Evolutionary conservation across 225 moss, liverwort and hornwort species (phyloP).

Genomic region (Anthoceros angustus): DNA sequence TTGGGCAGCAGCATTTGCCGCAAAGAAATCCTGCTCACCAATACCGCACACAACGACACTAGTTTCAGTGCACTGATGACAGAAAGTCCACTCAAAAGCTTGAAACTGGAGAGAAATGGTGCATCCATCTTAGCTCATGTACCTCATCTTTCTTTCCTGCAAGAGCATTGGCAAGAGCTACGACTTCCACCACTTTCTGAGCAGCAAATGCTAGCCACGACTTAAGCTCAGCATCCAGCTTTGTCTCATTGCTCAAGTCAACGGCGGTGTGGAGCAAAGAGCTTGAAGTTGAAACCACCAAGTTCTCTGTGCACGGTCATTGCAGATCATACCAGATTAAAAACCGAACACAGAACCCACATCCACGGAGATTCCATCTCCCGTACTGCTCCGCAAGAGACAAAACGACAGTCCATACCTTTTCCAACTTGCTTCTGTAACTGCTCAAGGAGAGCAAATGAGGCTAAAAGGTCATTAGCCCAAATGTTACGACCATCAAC

Average conservation of each 20-base stretch:
- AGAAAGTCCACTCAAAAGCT: background rate
- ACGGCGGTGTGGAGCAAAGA: slow-evolving; percentile 78
- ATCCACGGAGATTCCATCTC: background rate
- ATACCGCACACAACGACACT: background rate
- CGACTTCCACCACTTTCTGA: slow-evolving; percentile 73
- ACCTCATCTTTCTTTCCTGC: slow-evolving; percentile 48
- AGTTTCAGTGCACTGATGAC: background rate
- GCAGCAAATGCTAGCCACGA: slow-evolving; percentile 87
- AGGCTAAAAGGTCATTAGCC: slow-evolving; percentile 57
- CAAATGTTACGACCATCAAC: slow-evolving; percentile 79
- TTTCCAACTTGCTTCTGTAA: slow-evolving; percentile 35
- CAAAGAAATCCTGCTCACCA: slow-evolving; percentile 27
- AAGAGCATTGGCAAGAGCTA: slow-evolving; percentile 53
- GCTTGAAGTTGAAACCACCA: slow-evolving; percentile 75
- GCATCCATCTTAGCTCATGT: background rate
- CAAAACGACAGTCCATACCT: slow-evolving; percentile 11
- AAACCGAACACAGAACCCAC: background rate
- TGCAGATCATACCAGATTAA: background rate
- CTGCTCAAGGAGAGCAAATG: slow-evolving; percentile 41
- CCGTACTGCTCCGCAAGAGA: background rate
- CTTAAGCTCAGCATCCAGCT: slow-evolving; percentile 67
- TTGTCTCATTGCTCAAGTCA: slow-evolving; percentile 60
- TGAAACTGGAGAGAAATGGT: background rate
- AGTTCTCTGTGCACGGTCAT: slow-evolving; percentile 23
- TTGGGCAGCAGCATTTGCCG: slow-evolving; percentile 40